These are phyloP conservation scores for Colletotrichum orchidophilum DNA, from an alignment of 2,329 filamentous ascomycete genomes.

Conservation along the genomic window DNA sequence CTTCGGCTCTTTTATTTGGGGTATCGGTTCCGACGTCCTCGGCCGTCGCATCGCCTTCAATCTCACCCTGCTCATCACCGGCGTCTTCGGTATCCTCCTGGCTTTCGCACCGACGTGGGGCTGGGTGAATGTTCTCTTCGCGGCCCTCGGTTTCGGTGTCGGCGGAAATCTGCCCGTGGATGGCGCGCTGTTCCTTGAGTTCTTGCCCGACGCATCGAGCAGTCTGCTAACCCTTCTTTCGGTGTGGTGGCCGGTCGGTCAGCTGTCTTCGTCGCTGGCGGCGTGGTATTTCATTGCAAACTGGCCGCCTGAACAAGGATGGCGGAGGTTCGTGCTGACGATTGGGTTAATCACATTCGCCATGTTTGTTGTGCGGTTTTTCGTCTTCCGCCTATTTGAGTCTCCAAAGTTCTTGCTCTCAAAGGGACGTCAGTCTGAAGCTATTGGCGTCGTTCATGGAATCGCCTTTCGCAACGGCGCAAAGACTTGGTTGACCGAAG, in stretches of 20 bases:
- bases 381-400: conserved; percentile 83
- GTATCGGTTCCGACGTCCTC: conserved; percentile 79
- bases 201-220: conserved; percentile 78
- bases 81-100: conserved; percentile 76
- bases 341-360: conserved; percentile 77
- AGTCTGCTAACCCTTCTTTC: conserved; percentile 82
- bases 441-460: conserved; percentile 81
- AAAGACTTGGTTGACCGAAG: conserved; percentile 80
- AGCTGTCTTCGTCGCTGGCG: conserved; percentile 75
- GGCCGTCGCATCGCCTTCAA: conserved; percentile 87
- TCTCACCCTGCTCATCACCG: conserved; percentile 77
- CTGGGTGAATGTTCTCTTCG: conserved; percentile 67
- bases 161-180: conserved; percentile 83
- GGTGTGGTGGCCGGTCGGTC: conserved; percentile 87
- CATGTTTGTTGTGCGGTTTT: conserved; percentile 83
- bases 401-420: conserved; percentile 86
- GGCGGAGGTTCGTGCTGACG: conserved; percentile 77
- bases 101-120: conserved; percentile 76
- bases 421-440: conserved; percentile 79
- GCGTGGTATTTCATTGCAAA: conserved; percentile 81
- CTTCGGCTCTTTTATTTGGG: conserved; percentile 83
- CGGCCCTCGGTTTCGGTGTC: conserved; percentile 72
- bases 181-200: conserved; percentile 84
- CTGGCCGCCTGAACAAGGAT: conserved; percentile 75
- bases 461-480: conserved; percentile 77